A percentile compares a stretch with the other conserved stretches of the same genome.
These are phyloP conservation scores for Eutrema salsugineum DNA, from an alignment of 441 rosid species.

Conservation along the genomic window DNA sequence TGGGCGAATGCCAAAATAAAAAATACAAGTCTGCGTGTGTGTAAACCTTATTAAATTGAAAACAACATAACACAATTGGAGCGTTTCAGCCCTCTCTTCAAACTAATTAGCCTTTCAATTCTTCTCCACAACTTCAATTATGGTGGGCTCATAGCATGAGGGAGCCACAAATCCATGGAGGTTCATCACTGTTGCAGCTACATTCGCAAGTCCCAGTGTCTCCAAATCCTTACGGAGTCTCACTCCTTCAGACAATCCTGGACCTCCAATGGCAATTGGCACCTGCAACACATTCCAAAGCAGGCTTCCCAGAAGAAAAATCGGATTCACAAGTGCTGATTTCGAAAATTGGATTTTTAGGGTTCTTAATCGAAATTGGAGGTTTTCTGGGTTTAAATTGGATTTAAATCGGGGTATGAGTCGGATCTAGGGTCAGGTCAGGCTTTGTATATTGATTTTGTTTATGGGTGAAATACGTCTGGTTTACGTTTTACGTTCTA, in stretches of 20 bases:
- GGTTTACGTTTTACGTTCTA: too few relatives aligned
- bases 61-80: background rate
- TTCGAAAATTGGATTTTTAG: too few relatives aligned
- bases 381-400: too few relatives aligned
- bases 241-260: constrained; percentile 62
- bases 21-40: background rate
- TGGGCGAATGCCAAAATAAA: background rate
- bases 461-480: too few relatives aligned
- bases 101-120: constrained; percentile 22
- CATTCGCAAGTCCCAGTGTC: constrained; percentile 78
- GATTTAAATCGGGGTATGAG: too few relatives aligned
- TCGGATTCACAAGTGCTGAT: too few relatives aligned
- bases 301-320: too few relatives aligned
- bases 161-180: constrained; percentile 91
- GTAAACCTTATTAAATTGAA: constrained; percentile 9
- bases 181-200: constrained; percentile 91
- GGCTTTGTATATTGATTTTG: too few relatives aligned
- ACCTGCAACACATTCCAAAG: constrained; percentile 43
- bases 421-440: too few relatives aligned
- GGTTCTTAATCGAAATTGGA: too few relatives aligned
- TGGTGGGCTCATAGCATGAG: constrained; percentile 71
- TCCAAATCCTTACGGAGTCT: constrained; percentile 72
- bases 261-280: constrained; percentile 93
- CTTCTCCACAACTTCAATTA: constrained; percentile 67
- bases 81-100: constrained; percentile 21